These are phyloP conservation scores for Sporothrix inflata DNA, from an alignment of 2,329 filamentous ascomycete species.

Conservation along the genomic window DNA sequence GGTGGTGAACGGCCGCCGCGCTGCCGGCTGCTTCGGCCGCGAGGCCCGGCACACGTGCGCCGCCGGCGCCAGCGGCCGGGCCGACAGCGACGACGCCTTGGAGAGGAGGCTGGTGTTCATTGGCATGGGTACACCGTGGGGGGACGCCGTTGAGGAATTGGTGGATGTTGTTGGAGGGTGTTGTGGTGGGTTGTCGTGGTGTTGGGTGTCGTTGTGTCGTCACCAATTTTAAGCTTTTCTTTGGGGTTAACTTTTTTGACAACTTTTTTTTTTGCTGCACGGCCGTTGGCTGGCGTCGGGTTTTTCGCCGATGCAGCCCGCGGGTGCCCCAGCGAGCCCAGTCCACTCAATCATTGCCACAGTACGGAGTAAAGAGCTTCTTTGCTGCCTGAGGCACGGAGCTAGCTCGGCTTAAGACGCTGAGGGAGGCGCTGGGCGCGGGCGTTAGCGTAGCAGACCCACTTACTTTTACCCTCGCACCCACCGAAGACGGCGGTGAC, in stretches of 20 bases:
- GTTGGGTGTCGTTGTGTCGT: not conserved
- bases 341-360: not conserved
- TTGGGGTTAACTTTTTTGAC: not conserved
- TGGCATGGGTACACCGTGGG: not conserved
- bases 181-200: not conserved
- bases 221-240: not conserved
- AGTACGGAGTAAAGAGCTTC: not conserved
- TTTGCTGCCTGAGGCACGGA: conserved; percentile 29
- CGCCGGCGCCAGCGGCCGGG: conserved; percentile 40
- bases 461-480: not conserved
- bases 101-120: conserved; percentile 44
- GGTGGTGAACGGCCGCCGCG: not conserved
- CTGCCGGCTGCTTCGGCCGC: conserved; percentile 27
- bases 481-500: conserved; percentile 18
- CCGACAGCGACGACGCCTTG: conserved; percentile 42
- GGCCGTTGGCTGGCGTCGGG: conserved; percentile 27
- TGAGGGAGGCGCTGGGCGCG: not conserved
- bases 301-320: conserved; percentile 28
- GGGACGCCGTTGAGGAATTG: too few relatives aligned
- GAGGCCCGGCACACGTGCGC: conserved; percentile 40
- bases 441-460: not conserved
- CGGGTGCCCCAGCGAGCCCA: not conserved
- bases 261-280: conserved; percentile 28
- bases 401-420: conserved; percentile 28
- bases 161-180: not conserved